These are phyloP conservation scores for Fusarium sp. DNA, from an alignment of 2,329 filamentous ascomycete species.

Conservation along the genomic window DNA sequence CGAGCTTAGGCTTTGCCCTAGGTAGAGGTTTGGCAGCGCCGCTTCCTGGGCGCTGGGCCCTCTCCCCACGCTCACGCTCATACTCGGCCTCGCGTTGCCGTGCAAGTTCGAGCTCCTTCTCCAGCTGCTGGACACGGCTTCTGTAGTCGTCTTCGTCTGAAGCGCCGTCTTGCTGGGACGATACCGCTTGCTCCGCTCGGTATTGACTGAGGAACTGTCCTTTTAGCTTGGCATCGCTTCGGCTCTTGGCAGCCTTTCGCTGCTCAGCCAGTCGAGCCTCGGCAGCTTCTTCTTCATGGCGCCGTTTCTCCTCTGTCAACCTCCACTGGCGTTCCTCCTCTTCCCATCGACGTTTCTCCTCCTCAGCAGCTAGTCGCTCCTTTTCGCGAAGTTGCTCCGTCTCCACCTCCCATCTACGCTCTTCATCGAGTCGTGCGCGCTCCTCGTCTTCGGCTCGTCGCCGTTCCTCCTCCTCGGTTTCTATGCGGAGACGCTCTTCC, in stretches of 20 bases:
- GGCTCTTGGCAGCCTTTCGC: conserved; percentile 72
- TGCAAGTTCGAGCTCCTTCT: conserved; percentile 77
- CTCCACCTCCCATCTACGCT: conserved; percentile 77
- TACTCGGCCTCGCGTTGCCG: conserved; percentile 76
- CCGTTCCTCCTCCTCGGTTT: conserved; percentile 68
- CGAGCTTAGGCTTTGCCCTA: conserved; percentile 53
- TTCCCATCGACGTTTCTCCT: conserved; percentile 82
- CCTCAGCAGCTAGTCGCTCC: conserved; percentile 73
- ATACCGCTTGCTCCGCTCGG: conserved; percentile 73
- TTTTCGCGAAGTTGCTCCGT: conserved; percentile 71
- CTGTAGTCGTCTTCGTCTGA: conserved; percentile 66
- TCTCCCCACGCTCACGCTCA: conserved; percentile 70
- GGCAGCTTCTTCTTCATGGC: conserved; percentile 80
- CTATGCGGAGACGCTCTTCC: conserved; percentile 71
- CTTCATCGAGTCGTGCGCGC: conserved; percentile 73
- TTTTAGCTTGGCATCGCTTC: conserved; percentile 79
- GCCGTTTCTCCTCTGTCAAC: conserved; percentile 80
- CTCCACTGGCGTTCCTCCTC: conserved; percentile 85
- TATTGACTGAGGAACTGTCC: conserved; percentile 93
- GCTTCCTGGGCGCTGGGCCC: conserved; percentile 54
- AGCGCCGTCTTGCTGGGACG: conserved; percentile 46
- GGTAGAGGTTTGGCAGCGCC: conserved; percentile 42
- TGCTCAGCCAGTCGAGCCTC: conserved; percentile 79
- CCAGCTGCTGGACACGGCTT: conserved; percentile 83
- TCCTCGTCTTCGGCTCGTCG: conserved; percentile 75